A percentile compares a stretch with the other conserved stretches of the same genome.
phyloP scores from a whole-genome alignment of 83 land plant genomes.

The Diphasiastrum complanatum region DNA sequence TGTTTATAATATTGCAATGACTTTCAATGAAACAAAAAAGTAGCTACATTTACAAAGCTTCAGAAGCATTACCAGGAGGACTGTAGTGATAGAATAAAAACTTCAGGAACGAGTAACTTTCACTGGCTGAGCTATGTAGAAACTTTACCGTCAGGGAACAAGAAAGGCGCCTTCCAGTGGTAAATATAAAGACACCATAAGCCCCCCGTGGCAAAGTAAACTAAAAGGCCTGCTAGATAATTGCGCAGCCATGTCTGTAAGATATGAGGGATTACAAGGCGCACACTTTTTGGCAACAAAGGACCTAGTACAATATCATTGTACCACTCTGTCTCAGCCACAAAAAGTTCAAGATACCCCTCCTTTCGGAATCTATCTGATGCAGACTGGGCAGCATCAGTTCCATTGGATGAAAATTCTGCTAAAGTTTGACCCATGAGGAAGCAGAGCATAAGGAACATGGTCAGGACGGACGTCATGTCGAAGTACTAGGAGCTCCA shows the following conservation, averaged over 20 bases:
- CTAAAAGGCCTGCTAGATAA: conserved; percentile 3
- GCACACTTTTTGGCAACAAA: neutral
- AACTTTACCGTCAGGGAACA: conserved; percentile 39
- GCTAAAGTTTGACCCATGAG: no score
- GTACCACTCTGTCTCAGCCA: conserved; percentile 12
- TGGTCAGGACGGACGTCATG: no score
- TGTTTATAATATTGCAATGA: no score
- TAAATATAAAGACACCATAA: conserved; percentile 16
- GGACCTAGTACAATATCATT: conserved; percentile 9
- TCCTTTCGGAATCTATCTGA: no score
- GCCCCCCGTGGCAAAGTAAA: conserved; percentile 7
- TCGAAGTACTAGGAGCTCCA: no score
- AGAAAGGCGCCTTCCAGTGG: conserved; percentile 5
- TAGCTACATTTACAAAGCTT: no score
- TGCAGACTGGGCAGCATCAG: no score
- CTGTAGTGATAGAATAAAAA: neutral
- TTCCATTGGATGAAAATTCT: no score
- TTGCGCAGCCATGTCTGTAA: conserved; percentile 11
- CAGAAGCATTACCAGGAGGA: neutral
- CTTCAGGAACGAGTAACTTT: neutral
- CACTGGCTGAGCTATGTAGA: neutral
- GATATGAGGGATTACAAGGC: neutral
- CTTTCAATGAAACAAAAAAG: no score
- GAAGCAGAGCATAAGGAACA: no score
- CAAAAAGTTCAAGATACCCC: conserved; percentile 10